Base-by-base conservation (phyloP, 2,329 filamentous ascomycete genomes). In the Ophiostoma pallidulum region DNA sequence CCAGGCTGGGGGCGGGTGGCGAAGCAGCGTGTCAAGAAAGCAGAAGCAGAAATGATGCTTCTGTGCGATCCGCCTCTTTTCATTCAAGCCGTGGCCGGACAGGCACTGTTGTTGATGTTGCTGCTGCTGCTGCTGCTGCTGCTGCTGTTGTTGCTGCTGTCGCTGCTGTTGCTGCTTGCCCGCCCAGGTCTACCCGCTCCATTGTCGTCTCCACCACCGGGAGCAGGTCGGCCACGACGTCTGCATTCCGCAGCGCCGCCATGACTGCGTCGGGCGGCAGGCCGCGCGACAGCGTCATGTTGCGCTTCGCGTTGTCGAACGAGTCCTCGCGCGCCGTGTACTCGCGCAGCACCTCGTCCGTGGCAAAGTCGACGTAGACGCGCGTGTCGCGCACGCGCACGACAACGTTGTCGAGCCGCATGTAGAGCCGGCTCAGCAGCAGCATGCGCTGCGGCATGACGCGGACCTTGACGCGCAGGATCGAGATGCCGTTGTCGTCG, bases 401-500 rank as follows among this genome's bases (percentile, higher is more conserved):
- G 37, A 98, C 61, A 39, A 98, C 92, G 58, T 88, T 84, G 60
- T 98, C 92, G 33, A 98, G 72, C 50, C 92, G 77, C 83, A 98
- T 86, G 65, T 95, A 98, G 62, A 96, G 82, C 20, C 92, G 77
- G 55, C 79, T 80, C 4, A 98, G 76, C 51, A 98, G 72, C 47
- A 98, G 74, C 67, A 98, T 80, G 47, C 92, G 75, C 58, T 83
- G 79, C 47, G 90, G 87, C 82, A 97, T 96, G 48, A 97, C 91
- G 51, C 92, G 77, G 43, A 97, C 71, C 71, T 98, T 98, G 66
- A 85, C 88, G 53, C 83, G 94, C 50, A 94, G 73, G 62, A 96
- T 76, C 26, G 88, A 87, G 57, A 97, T 92, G 52, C 92, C 92
- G 61, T 98, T 98, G 65, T 98, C 92, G 51, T 95, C 92, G 40